Evolutionary conservation across 1,284 basidiomycete species (phyloP).

Genomic region (Tetrapyrgos nigripes): DNA sequence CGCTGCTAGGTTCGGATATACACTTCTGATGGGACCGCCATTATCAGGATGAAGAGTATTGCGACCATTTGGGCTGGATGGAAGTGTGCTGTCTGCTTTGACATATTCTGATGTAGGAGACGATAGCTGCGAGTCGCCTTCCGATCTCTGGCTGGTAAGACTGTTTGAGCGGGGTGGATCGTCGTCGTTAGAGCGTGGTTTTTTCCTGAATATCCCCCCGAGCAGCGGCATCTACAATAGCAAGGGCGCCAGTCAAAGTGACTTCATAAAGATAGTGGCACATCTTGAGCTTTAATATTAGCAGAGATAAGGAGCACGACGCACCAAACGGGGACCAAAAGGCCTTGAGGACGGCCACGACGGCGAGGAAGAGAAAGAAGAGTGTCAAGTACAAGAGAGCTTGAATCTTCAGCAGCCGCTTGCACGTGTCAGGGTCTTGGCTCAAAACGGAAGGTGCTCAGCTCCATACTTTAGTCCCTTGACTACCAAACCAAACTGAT

Average conservation of each 20-base stretch:
- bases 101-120: constrained; percentile 51
- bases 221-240: constrained; percentile 19
- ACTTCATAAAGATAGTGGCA: background rate
- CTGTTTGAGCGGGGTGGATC: background rate
- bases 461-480: background rate
- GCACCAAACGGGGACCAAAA: background rate
- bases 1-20: constrained; percentile 31
- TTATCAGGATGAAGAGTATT: constrained; percentile 32
- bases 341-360: background rate
- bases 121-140: constrained; percentile 37
- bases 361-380: background rate
- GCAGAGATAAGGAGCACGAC: background rate
- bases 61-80: constrained; percentile 43
- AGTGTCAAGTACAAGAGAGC: background rate
- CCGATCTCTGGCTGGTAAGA: constrained; percentile 23
- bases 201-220: constrained; percentile 18
- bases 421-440: background rate
- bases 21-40: constrained; percentile 23
- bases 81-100: constrained; percentile 41
- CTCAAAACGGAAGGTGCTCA: background rate
- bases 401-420: background rate
- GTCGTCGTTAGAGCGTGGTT: constrained; percentile 7
- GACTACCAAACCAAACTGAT: background rate
- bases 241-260: background rate
- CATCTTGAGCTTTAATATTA: background rate